Evolutionary conservation across 805 yeast species (phyloP).

Genomic region (Metschnikowia gruessii): DNA sequence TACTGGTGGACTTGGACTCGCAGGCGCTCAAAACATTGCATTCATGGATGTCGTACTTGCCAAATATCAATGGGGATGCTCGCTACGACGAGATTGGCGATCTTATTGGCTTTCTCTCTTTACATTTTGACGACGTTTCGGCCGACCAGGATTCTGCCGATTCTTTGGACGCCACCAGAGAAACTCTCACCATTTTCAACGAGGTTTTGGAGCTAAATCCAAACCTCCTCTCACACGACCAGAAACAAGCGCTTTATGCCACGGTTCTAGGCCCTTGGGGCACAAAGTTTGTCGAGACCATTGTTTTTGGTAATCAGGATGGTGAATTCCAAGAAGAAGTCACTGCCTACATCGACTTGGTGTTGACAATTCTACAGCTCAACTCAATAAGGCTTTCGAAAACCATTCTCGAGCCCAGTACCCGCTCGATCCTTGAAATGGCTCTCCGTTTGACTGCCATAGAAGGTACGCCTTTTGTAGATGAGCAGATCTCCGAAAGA

Average conservation of each 20-base stretch:
- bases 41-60: conserved; percentile 38
- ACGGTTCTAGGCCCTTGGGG: conserved; percentile 50
- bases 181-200: conserved; percentile 26
- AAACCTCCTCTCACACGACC: conserved; percentile 32
- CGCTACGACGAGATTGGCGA: conserved; percentile 24
- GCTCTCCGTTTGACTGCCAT: conserved; percentile 53
- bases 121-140: conserved; percentile 8
- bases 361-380: conserved; percentile 46
- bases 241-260: conserved; percentile 27
- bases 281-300: conserved; percentile 31
- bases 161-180: conserved; percentile 26
- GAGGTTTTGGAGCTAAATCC: conserved; percentile 50
- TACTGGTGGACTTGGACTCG: conserved; percentile 13
- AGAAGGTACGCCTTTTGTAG: conserved; percentile 55
- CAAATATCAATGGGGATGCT: conserved; percentile 31
- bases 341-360: conserved; percentile 43
- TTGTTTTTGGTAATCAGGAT: conserved; percentile 28
- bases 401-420: conserved; percentile 33
- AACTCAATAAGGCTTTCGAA: conserved; percentile 44
- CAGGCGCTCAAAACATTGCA: conserved; percentile 28
- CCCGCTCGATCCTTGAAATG: conserved; percentile 44
- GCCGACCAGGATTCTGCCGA: conserved; percentile 1
- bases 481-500: conserved; percentile 51
- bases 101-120: conserved; percentile 20
- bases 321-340: conserved; percentile 34